Percentiles rank a stretch among this genome's conserved stretches.
These are phyloP conservation scores for Pulicaria dysenterica DNA, from an alignment of 129 eudicot species.

Conservation along the genomic window DNA sequence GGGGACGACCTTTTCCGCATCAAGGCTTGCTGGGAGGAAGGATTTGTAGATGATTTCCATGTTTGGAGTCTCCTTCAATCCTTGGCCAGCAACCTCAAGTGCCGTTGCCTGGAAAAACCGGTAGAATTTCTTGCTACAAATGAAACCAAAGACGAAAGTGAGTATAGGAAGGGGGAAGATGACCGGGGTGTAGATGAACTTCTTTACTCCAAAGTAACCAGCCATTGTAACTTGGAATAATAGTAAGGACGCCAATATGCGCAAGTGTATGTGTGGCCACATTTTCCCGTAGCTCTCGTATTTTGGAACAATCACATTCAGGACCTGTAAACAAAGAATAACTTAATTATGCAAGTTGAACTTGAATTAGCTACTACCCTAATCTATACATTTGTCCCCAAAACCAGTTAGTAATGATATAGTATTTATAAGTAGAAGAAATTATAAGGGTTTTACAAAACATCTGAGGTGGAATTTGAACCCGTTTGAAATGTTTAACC, in stretches of 20 bases:
- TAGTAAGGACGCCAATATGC: conserved; percentile 63
- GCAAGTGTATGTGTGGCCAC: conserved; percentile 85
- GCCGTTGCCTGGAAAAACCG: conserved; percentile 66
- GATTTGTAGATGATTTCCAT: conserved; percentile 69
- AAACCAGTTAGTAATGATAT: too few relatives aligned
- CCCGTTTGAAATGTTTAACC: background rate
- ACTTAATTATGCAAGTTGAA: background rate
- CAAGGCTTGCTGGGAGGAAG: conserved; percentile 65
- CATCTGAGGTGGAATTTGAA: background rate
- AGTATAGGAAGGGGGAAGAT: conserved; percentile 67
- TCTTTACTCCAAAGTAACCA: conserved; percentile 64
- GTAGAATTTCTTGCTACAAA: conserved; percentile 64
- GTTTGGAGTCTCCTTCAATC: conserved; percentile 62
- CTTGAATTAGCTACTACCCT: background rate
- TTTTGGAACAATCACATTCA: conserved; percentile 78
- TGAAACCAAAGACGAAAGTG: conserved; percentile 55
- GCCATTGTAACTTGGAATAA: conserved; percentile 78
- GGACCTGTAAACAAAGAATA: conserved; percentile 42
- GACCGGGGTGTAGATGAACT: conserved; percentile 46
- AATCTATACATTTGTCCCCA: too few relatives aligned
- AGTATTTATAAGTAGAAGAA: too few relatives aligned
- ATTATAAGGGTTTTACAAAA: too few relatives aligned
- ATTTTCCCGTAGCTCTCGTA: conserved; percentile 82
- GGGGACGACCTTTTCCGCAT: conserved; percentile 36
- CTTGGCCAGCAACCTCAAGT: conserved; percentile 57